Conservation (phyloP, 2,329 filamentous ascomycete species). For the Verticillium zaregamsianum region DNA sequence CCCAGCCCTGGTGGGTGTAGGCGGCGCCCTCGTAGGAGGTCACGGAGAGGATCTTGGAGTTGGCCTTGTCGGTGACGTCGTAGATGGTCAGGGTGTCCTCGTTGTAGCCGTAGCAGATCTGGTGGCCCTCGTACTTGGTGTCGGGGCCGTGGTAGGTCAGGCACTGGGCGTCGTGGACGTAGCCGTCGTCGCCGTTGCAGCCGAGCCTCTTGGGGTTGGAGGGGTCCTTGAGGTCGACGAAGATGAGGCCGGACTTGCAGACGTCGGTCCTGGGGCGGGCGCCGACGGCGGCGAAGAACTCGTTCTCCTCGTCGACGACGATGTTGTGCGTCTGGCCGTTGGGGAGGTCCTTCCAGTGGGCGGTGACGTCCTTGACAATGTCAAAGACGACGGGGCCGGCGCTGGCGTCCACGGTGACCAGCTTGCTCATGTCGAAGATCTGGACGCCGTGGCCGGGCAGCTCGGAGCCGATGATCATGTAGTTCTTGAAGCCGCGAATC, state of each 20-base stretch:
- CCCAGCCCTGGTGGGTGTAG: conserved; percentile 54
- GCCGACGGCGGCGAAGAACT: conserved; percentile 37
- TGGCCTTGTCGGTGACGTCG: conserved; percentile 43
- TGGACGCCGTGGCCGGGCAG: conserved; percentile 49
- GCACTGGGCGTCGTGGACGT: conserved; percentile 48
- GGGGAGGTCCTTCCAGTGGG: conserved; percentile 23
- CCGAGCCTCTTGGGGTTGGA: conserved; percentile 44
- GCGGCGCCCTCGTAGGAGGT: conserved; percentile 45
- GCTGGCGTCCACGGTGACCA: conserved; percentile 35
- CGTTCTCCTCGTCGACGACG: conserved; percentile 39
- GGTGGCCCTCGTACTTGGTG: conserved; percentile 33
- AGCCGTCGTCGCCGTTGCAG: conserved; percentile 40
- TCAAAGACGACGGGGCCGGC: conserved; percentile 21
- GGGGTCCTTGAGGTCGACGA: conserved; percentile 49
- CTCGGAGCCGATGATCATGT: conserved; percentile 27
- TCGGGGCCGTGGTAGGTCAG: conserved; percentile 48
- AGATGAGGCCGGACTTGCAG: conserved; percentile 47
- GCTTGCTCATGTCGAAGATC: conserved; percentile 53
- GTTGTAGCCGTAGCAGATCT: conserved; percentile 51
- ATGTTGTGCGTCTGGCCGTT: conserved; percentile 38
- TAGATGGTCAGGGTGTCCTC: conserved; percentile 46
- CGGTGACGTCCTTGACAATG: conserved; percentile 21
- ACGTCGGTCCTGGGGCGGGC: conserved; percentile 26
- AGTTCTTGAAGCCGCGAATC: conserved; percentile 24
- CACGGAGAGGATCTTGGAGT: conserved; percentile 39